Evolutionary conservation across 192 early-diverging fungal species (phyloP).

Genomic region (Rhizoclosmatium globosum): DNA sequence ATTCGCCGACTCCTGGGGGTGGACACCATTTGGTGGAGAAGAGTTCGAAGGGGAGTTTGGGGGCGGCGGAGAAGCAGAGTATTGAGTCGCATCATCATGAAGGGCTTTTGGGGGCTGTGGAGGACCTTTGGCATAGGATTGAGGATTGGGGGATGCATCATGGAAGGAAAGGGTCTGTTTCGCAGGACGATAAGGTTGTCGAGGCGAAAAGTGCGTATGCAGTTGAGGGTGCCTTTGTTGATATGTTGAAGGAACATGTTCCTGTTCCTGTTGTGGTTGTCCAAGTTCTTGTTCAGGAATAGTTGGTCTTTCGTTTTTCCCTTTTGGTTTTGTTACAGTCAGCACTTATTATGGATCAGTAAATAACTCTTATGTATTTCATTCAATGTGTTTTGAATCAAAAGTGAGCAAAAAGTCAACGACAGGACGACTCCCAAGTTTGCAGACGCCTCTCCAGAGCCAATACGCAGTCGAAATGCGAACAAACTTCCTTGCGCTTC

Average conservation of each 20-base stretch:
- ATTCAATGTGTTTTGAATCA: no score
- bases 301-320: background rate
- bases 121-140: background rate
- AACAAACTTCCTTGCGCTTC: no score
- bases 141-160: background rate
- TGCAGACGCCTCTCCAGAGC: no score
- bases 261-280: slow-evolving; percentile 20
- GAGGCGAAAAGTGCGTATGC: slow-evolving; percentile 28
- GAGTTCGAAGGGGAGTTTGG: background rate
- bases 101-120: background rate
- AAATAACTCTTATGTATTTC: no score
- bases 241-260: slow-evolving; percentile 14
- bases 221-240: slow-evolving; percentile 13
- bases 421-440: no score
- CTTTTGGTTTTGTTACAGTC: no score
- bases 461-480: no score
- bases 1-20: background rate
- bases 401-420: no score
- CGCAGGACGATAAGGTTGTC: background rate
- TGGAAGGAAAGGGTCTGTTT: background rate
- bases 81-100: background rate
- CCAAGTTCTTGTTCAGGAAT: background rate
- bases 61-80: background rate
- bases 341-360: no score
- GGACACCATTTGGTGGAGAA: background rate